phyloP scores from a whole-genome alignment of 179 eudicot genomes.

The Corrigiola litoralis region DNA sequence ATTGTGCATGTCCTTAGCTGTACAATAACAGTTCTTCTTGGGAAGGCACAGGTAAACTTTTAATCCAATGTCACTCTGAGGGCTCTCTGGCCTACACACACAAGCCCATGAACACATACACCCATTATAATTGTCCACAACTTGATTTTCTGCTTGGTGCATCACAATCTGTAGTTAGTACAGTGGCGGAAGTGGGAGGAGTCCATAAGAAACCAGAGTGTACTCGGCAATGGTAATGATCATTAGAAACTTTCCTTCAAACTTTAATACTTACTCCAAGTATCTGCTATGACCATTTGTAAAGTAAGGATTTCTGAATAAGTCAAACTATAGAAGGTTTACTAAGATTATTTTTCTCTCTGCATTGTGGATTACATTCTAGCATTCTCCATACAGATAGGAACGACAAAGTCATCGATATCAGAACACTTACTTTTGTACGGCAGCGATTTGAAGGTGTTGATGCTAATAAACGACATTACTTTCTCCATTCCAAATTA shows the following conservation, averaged over 20 bases:
- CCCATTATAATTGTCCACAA: background rate
- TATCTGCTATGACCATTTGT: too few relatives aligned
- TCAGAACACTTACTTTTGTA: conserved; percentile 10
- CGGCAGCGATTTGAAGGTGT: conserved; percentile 16
- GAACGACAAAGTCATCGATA: conserved; percentile 1
- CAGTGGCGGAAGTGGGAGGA: conserved; percentile 13
- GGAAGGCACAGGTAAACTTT: conserved; percentile 22
- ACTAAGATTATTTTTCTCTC: background rate
- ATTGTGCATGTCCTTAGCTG: conserved; percentile 30
- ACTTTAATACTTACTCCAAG: too few relatives aligned
- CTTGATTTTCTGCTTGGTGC: background rate
- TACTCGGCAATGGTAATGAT: background rate
- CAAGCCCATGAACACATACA: background rate
- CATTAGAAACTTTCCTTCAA: too few relatives aligned
- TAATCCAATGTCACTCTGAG: background rate
- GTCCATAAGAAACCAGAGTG: background rate
- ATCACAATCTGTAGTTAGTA: background rate
- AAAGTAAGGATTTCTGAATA: too few relatives aligned
- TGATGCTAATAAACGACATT: conserved; percentile 21
- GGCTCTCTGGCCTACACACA: background rate
- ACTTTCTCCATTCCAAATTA: too few relatives aligned
- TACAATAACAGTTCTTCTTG: conserved; percentile 28
- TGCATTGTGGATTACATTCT: background rate
- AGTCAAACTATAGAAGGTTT: background rate
- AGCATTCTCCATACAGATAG: conserved; percentile 8